phyloP scores from a whole-genome alignment of 2,329 filamentous ascomycete genomes.

The Aspergillus sp. region DNA sequence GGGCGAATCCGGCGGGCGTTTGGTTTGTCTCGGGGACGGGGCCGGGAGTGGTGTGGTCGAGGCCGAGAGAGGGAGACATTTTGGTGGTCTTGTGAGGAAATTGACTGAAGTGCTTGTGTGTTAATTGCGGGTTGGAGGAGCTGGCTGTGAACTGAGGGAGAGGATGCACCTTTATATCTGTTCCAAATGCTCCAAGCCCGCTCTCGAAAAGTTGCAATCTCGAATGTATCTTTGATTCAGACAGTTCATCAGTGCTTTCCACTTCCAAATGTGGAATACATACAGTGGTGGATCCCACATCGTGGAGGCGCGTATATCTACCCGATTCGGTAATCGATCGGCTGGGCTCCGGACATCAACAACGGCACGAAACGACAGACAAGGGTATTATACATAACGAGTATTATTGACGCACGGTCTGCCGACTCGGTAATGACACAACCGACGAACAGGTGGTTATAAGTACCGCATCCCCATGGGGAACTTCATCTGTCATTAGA shows the following conservation, averaged over 20 bases:
- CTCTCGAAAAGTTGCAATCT: not conserved
- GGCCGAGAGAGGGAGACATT: slow-evolving; percentile 18
- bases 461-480: not conserved
- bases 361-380: not conserved
- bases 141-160: not conserved
- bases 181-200: not conserved
- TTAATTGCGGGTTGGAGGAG: not conserved
- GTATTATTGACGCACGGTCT: not conserved
- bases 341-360: not conserved
- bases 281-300: not conserved
- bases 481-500: not conserved
- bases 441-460: not conserved
- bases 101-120: not conserved
- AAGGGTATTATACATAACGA: not conserved
- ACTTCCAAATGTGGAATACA: not conserved
- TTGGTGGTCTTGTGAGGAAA: slow-evolving; percentile 1
- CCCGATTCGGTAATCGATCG: not conserved
- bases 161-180: not conserved
- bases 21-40: slow-evolving; percentile 25
- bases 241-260: not conserved
- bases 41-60: slow-evolving; percentile 14
- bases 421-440: not conserved
- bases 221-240: not conserved
- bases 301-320: not conserved
- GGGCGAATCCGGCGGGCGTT: slow-evolving; percentile 20